A percentile compares a stretch with the other conserved stretches of the same genome.
Evolutionary conservation across 208 protist genomes (phyloP).

Genomic region (Strigomonas galati): DNA sequence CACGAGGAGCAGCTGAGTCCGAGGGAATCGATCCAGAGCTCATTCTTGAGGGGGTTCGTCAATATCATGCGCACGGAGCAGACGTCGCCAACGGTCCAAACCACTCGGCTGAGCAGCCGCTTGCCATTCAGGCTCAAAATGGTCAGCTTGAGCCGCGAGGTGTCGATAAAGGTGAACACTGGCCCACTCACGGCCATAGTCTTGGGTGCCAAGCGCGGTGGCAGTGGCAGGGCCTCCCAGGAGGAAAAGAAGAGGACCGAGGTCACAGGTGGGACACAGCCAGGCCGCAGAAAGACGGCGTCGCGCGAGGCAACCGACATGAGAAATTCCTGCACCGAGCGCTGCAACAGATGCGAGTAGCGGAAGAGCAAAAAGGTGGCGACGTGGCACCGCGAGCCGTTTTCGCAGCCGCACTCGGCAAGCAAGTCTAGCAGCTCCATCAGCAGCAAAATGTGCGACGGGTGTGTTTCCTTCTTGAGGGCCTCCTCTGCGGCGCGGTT

Average conservation of each 20-base stretch:
- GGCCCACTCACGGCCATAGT: conserved; percentile 76
- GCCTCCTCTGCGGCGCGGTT: conserved; percentile 21
- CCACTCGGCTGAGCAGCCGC: conserved; percentile 55
- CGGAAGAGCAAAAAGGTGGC: conserved; percentile 74
- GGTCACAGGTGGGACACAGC: conserved; percentile 24
- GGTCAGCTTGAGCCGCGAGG: conserved; percentile 74
- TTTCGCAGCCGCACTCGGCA: conserved; percentile 23
- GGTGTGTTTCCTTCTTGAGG: conserved; percentile 21
- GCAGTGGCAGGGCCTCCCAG: conserved; percentile 74
- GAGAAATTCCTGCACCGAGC: conserved; percentile 36
- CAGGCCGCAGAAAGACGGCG: conserved; percentile 25
- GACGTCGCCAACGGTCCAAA: conserved; percentile 83
- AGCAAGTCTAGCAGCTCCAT: conserved; percentile 60
- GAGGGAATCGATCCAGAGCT: conserved; percentile 45
- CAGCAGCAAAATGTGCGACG: conserved; percentile 52
- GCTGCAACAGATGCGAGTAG: conserved; percentile 51
- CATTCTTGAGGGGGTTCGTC: conserved; percentile 58
- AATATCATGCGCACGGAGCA: conserved; percentile 68
- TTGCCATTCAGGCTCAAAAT: conserved; percentile 79
- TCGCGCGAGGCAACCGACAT: conserved; percentile 33
- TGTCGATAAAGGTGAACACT: conserved; percentile 90
- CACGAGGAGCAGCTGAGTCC: conserved; percentile 46
- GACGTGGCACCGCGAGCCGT: conserved; percentile 39
- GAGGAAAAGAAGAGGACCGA: conserved; percentile 51
- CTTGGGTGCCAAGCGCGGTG: conserved; percentile 72